These are phyloP conservation scores for Eucalyptus decipiens DNA, from an alignment of 345 rosid genomes.

Conservation along the genomic window DNA sequence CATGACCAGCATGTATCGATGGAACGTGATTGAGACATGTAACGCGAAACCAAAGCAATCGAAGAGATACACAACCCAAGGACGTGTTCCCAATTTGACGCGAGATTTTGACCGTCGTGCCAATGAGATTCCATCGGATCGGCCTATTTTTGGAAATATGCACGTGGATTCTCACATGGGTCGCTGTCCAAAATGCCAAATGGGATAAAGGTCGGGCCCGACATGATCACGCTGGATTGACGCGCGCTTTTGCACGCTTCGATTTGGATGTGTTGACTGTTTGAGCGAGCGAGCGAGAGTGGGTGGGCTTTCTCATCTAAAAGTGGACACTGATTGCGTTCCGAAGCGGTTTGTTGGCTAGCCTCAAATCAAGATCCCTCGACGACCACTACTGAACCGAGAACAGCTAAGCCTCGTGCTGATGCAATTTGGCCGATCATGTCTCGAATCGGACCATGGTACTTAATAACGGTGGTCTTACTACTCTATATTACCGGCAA, in stretches of 20 bases:
- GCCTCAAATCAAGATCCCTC: conserved; percentile 15
- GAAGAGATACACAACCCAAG: neutral
- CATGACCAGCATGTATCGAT: neutral
- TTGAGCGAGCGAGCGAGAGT: neutral
- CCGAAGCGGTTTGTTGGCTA: conserved; percentile 20
- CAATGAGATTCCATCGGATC: neutral
- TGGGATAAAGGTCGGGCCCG: neutral
- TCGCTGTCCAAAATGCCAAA: neutral
- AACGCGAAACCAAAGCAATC: neutral
- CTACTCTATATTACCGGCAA: neutral
- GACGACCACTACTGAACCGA: neutral
- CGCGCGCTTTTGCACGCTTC: neutral
- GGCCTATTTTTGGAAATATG: neutral
- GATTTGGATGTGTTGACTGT: neutral
- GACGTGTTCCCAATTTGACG: neutral
- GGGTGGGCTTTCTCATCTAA: neutral
- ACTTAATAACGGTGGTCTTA: neutral
- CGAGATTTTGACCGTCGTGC: neutral
- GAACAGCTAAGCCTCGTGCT: neutral
- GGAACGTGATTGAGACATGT: neutral
- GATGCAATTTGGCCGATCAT: neutral
- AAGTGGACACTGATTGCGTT: conserved; percentile 8
- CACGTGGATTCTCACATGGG: conserved; percentile 27
- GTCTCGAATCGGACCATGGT: neutral
- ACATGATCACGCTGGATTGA: neutral